Evolutionary conservation across 805 yeast genomes (phyloP).

Genomic region (Scheffersomyces amazonensis): DNA sequence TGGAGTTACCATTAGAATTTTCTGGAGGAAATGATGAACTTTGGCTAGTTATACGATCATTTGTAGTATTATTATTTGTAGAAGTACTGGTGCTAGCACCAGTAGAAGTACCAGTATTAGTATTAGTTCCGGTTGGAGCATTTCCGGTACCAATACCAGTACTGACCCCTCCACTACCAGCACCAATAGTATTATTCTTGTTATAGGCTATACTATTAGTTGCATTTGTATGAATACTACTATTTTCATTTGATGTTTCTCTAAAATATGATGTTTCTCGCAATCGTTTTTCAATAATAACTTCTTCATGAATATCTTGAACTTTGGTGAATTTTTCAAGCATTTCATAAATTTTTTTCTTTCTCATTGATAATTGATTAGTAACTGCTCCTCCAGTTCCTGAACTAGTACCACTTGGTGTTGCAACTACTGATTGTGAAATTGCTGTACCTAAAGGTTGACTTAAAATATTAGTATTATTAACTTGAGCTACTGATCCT

Average conservation of each 20-base stretch:
- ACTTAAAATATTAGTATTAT: background rate
- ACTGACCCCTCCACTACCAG: too few relatives aligned
- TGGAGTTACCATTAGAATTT: background rate
- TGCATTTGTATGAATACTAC: background rate
- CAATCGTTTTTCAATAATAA: constrained; percentile 1
- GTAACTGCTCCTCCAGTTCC: constrained; percentile 8
- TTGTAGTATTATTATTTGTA: background rate
- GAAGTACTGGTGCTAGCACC: too few relatives aligned
- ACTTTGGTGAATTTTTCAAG: constrained; percentile 36
- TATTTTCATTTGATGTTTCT: background rate
- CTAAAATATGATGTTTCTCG: background rate
- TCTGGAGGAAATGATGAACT: background rate
- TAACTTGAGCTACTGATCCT: background rate
- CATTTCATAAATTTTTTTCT: constrained; percentile 39
- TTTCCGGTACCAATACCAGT: too few relatives aligned
- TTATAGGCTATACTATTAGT: background rate
- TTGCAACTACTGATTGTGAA: background rate
- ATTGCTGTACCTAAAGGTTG: constrained; percentile 1
- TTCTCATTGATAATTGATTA: constrained; percentile 30
- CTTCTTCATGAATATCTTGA: constrained; percentile 30
- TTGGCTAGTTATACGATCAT: background rate
- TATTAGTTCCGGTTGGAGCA: too few relatives aligned
- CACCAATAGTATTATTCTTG: background rate
- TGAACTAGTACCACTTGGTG: constrained; percentile 7
- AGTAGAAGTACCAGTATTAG: background rate